A percentile compares a stretch with the other conserved stretches of the same genome.
Evolutionary conservation across 140 eudicot genomes (phyloP).

Genomic region (Oenanthe javanica): DNA sequence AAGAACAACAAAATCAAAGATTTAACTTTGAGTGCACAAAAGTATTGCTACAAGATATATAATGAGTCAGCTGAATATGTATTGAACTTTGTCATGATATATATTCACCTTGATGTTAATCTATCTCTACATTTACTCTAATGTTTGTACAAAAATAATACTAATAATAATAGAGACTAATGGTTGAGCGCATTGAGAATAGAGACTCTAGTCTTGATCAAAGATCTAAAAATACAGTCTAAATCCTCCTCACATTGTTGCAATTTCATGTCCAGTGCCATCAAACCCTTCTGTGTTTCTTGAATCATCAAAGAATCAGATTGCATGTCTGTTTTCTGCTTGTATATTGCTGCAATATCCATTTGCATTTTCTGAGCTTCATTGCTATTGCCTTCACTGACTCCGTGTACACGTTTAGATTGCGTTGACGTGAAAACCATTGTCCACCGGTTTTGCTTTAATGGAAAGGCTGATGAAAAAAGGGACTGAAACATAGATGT

Average conservation of each 20-base stretch:
- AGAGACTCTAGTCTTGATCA: slow-evolving; percentile 37
- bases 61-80: background rate
- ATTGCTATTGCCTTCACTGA: background rate
- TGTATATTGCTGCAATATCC: slow-evolving; percentile 8
- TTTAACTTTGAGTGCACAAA: background rate
- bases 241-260: slow-evolving; percentile 30
- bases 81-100: background rate
- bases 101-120: background rate
- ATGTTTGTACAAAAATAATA: background rate
- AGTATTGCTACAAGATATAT: background rate
- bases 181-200: slow-evolving; percentile 40
- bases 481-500: slow-evolving; percentile 13
- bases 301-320: slow-evolving; percentile 1
- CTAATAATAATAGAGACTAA: background rate
- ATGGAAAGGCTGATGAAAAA: background rate
- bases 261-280: slow-evolving; percentile 19
- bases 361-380: slow-evolving; percentile 16
- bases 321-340: slow-evolving; percentile 4
- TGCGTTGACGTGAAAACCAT: background rate
- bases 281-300: slow-evolving; percentile 4
- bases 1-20: too few species aligned
- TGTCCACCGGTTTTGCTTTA: slow-evolving; percentile 13
- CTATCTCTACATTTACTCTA: background rate
- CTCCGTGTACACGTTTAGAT: slow-evolving; percentile 5
- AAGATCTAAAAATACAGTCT: slow-evolving; percentile 25